Base-by-base conservation (phyloP, 371 early-diverging fungal genomes). In the Rhizomucor pusillus region DNA sequence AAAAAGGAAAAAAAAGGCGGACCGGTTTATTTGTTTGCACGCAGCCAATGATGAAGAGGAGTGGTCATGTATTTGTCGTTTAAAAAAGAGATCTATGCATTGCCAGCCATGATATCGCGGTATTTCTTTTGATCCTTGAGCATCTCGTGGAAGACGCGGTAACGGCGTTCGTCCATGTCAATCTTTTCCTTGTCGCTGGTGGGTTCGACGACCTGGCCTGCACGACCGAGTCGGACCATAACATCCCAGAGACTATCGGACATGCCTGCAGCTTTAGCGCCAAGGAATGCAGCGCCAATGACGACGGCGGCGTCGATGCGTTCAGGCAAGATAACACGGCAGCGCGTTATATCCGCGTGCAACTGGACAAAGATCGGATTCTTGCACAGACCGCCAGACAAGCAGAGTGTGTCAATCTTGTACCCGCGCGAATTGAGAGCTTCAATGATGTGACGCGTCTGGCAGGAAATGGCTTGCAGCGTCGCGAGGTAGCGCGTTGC, bases 341-440 rank as follows among this genome's bases (percentile, higher is more conserved):
- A 69, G 14, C 82, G 74, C 10, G 76, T 77, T 0, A 77, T 73
- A 63, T 89, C 85, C 11, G 83, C 87, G 22, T 84, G 56, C 2
- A 83, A 65, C 50, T 81, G 68, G 12, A 87, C 82, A 65, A 85
- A 88, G 18, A 89, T 41, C 2, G 60, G 63, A 47, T 88, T 89
- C 35, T 85, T 74, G 37, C 80, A 79, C 13, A 89, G 63, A 18
- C 91, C 91, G 19, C 91, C 91, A 5, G 86, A 83, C 45, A 90
- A 62, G 43, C 84, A 82, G 3, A 88, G 60, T 2, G 77, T 79
- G 35, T 81, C 78, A n/a, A 88, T 76, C 2, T 54, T 59, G 51
- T 85, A 79, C 6, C 88, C 86, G n/a, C 63, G 51, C 7, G 54
- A 47, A 48, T 79, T 74, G 33, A 82, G 45, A 3, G 79, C 60